These are phyloP conservation scores for Thuidium tamariscinum DNA, from an alignment of 225 moss, liverwort and hornwort species.

Conservation along the genomic window DNA sequence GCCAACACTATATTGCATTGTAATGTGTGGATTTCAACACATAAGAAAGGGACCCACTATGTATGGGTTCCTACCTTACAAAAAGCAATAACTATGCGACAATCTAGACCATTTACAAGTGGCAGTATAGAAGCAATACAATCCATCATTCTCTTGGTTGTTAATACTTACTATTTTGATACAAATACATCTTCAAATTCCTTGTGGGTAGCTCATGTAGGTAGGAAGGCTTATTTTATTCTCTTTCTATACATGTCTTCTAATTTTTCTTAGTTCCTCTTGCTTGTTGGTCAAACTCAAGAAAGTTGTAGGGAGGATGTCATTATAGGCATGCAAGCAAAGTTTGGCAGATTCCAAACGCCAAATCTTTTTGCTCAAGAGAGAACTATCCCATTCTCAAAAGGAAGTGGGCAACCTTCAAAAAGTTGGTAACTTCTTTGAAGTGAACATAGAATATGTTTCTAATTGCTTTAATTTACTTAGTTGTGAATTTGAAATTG, in stretches of 20 bases:
- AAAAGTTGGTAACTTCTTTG: not conserved
- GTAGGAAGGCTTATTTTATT: not conserved
- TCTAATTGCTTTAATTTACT: not conserved
- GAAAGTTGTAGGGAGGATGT: not conserved
- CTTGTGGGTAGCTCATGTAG: not conserved
- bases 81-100: not conserved
- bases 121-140: not conserved
- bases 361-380: slow-evolving; percentile 6
- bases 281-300: not conserved
- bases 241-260: not conserved
- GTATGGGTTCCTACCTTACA: not conserved
- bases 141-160: not conserved
- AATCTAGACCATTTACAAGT: not conserved
- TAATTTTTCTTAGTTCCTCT: not conserved
- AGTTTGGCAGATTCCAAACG: not conserved
- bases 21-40: not conserved
- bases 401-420: not conserved
- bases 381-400: not conserved
- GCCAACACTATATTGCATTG: not conserved
- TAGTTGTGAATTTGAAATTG: not conserved
- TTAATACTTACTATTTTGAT: not conserved
- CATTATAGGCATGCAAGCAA: slow-evolving; percentile 1
- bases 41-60: not conserved
- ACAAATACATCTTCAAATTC: not conserved
- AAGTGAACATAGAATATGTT: not conserved